These are phyloP conservation scores for Candida nanaspora DNA, from an alignment of 805 yeast species.

Conservation along the genomic window DNA sequence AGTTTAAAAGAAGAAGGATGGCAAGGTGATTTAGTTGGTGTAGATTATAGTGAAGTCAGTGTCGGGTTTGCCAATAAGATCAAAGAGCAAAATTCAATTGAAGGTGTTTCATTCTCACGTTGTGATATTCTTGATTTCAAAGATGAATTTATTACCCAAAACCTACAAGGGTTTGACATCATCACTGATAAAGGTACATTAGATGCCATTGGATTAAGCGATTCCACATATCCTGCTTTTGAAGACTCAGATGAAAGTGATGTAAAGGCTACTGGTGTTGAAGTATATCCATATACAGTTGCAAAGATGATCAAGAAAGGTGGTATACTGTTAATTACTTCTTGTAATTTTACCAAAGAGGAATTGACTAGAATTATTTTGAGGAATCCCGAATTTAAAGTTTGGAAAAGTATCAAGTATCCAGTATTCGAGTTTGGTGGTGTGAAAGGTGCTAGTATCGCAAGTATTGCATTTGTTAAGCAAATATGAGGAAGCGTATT, in stretches of 20 bases:
- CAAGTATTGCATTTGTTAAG: slow-evolving; percentile 73
- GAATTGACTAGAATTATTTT: slow-evolving; percentile 60
- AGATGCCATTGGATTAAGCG: slow-evolving; percentile 92
- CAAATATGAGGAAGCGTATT: slow-evolving; percentile 5
- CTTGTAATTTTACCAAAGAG: slow-evolving; percentile 86
- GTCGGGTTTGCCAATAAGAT: slow-evolving; percentile 65
- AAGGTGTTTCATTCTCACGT: slow-evolving; percentile 45
- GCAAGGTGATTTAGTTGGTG: slow-evolving; percentile 55
- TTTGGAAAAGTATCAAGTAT: slow-evolving; percentile 64
- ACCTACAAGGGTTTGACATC: slow-evolving; percentile 50
- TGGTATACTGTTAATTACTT: slow-evolving; percentile 71
- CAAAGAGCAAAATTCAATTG: slow-evolving; percentile 31
- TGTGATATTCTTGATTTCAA: slow-evolving; percentile 58
- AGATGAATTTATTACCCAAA: slow-evolving; percentile 22
- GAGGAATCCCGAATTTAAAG: slow-evolving; percentile 32
- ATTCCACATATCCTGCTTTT: slow-evolving; percentile 40
- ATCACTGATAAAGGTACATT: slow-evolving; percentile 91
- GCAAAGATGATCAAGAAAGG: slow-evolving; percentile 44
- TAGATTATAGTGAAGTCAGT: slow-evolving; percentile 84
- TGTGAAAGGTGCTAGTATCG: slow-evolving; percentile 76
- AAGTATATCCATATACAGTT: slow-evolving; percentile 58
- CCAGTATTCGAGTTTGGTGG: slow-evolving; percentile 91
- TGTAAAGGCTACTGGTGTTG: slow-evolving; percentile 40
- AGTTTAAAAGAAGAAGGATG: slow-evolving; percentile 59
- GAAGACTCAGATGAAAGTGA: too few relatives aligned